Evolutionary conservation across 306 rosid species (phyloP), one percentile per base, ranked within the genome.

Genomic region (Citrullus mucosospermus): DNA sequence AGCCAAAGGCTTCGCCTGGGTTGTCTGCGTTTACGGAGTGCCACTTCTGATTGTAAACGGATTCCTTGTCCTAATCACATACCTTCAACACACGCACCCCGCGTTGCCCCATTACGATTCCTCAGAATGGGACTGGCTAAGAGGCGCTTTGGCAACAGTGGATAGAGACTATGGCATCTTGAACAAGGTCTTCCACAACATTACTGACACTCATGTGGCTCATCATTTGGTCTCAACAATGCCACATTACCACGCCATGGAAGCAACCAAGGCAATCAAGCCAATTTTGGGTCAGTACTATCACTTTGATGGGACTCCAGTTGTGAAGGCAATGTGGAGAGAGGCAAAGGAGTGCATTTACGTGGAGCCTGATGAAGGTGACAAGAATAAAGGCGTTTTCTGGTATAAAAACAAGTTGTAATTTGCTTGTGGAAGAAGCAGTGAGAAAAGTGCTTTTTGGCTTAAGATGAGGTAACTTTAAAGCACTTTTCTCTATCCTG

Each of bases 71-170:
- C 58, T 92, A 84, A 95, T 95, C 75, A 95, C 98, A n/a, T 92
- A 2, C 81, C 82, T 95, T 88, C 98, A 95, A 86, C 98, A 95
- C 71, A 95, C 98, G 62, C 98, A 95, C 81, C 89, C 96, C 2
- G 82, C 98, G 7, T 81, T 95, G 86, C 98, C 98, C 0, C 98
- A 91, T 70, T 95, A 95, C 51, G 93, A 91, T 81, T 82, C 93
- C 6, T 85, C 92, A 0, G 98, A 95, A 82, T 95, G 98, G 98
- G 96, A 92, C 81, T 95, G 98, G 98, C 53, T 95, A 50, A 90
- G 90, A 77, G 97, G 98, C 81, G 98, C 98, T 9, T 77, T 95
- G 75, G 96, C 98, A 9, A 95, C 97, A 0, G 93, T 91, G 5
- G 98, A 92, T 81, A 85, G 98, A 68, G 97, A 92, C 78, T 95